Evolutionary conservation across 1,284 basidiomycete genomes (phyloP), one percentile per base, ranked within the genome.

Genomic region (Mrakiaceae sp.): DNA sequence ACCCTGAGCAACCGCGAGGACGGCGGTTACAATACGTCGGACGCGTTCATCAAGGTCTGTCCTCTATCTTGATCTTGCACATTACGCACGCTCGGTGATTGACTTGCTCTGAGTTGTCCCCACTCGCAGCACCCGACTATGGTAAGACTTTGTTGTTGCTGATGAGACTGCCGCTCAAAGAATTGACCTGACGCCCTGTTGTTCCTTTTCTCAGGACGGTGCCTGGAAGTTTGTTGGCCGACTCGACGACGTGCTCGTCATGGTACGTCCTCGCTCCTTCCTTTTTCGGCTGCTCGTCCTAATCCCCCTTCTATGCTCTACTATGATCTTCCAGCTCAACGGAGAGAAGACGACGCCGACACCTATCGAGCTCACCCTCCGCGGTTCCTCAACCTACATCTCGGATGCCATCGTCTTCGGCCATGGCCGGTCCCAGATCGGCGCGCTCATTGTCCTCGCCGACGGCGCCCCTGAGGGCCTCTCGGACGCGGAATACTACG

Each of bases 361-460:
- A 7, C 58, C 58, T 3, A 10, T 59, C 7, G 58, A 59, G 44
- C 42, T 46, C 12, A 27, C 58, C 39, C 44, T 59, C 39, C 55
- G 46, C 10, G 79, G 78, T 3, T 76, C 77, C 66, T 79, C 77
- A 16, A 77, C 80, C 0, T 77, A 80, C 49, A 69, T 79, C 40
- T 71, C 71, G 42, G 79, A 80, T 67, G 82, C 81, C 42, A 79
- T 85, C 68, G 79, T 86, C 57, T 85, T 85, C 60, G 84, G 84
- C 6, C 77, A 80, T 16, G 80, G 77, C 5, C 74, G 79, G 53
- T 78, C 82, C 4, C 81, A 82, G 66, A 76, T 79, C 5, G 84
- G 84, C 4, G 80, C 78, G 4, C 74, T 85, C 10, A 79, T 85
- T 63, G 75, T 84, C n/a, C 82, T 58, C 0, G 80, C 82, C 0